phyloP scores from a whole-genome alignment of 2,329 filamentous ascomycete species.

The Penicillium sp. region DNA sequence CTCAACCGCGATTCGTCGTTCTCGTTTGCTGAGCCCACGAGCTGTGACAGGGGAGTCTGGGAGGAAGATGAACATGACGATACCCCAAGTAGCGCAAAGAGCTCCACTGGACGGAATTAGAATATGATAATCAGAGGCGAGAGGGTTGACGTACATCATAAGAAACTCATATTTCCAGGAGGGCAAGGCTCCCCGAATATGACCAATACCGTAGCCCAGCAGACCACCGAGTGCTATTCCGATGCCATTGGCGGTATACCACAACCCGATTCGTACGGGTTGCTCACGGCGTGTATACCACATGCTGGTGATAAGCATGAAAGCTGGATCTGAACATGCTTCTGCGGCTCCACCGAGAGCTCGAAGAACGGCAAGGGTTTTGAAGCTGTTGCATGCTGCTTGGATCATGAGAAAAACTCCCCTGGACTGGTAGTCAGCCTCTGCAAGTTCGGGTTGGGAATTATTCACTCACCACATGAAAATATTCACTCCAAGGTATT shows the following conservation, averaged over 20 bases:
- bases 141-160: slow-evolving; percentile 49
- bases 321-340: slow-evolving; percentile 57
- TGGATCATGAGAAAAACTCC: slow-evolving; percentile 54
- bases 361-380: slow-evolving; percentile 57
- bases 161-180: slow-evolving; percentile 70
- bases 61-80: slow-evolving; percentile 53
- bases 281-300: slow-evolving; percentile 66
- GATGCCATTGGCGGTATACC: slow-evolving; percentile 61
- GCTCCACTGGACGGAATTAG: slow-evolving; percentile 37
- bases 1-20: slow-evolving; percentile 9
- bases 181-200: slow-evolving; percentile 57
- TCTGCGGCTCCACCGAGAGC: slow-evolving; percentile 60
- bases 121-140: rapidly evolving
- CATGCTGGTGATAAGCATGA: slow-evolving; percentile 67
- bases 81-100: slow-evolving; percentile 61
- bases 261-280: slow-evolving; percentile 60
- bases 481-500: slow-evolving; percentile 59
- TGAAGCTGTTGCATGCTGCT: slow-evolving; percentile 57
- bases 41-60: slow-evolving; percentile 5
- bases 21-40: background rate
- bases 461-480: slow-evolving; percentile 50
- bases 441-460: background rate
- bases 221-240: slow-evolving; percentile 61
- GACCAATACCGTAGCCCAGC: slow-evolving; percentile 61
- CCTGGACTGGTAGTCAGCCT: slow-evolving; percentile 22